Evolutionary conservation across 768 basidiomycete species (phyloP).

Genomic region (Steccherinum ochraceum): DNA sequence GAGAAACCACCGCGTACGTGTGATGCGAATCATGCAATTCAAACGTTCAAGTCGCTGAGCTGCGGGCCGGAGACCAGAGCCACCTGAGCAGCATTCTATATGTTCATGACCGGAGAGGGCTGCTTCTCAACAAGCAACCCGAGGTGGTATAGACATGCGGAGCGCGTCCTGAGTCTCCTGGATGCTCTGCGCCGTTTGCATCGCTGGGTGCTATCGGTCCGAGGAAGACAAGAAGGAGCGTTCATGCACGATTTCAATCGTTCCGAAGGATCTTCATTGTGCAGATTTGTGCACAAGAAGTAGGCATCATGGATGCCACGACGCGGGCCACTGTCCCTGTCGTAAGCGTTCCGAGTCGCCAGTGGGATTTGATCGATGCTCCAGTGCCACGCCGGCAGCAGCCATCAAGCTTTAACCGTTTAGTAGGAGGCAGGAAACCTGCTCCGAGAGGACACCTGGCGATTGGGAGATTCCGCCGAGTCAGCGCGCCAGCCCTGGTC

Average conservation of each 20-base stretch:
- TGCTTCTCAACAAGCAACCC: neutral
- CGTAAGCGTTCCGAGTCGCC: neutral
- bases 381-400: conserved; percentile 13
- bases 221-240: neutral
- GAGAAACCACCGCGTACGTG: too few species aligned
- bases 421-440: conserved; percentile 7
- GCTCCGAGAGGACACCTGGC: neutral
- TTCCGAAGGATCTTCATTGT: neutral
- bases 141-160: neutral
- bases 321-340: neutral
- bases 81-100: neutral
- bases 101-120: neutral
- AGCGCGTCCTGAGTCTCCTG: neutral
- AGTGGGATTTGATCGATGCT: conserved; percentile 11
- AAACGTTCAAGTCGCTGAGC: too few species aligned
- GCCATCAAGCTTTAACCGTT: conserved; percentile 25
- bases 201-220: neutral
- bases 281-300: too few species aligned
- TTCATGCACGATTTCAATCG: neutral
- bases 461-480: conserved; percentile 3
- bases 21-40: too few species aligned
- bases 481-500: conserved; percentile 6
- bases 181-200: neutral
- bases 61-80: neutral
- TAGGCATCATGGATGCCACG: too few species aligned